Conservation (phyloP, 2,329 filamentous ascomycete species). For the Aspergillus sp. region DNA sequence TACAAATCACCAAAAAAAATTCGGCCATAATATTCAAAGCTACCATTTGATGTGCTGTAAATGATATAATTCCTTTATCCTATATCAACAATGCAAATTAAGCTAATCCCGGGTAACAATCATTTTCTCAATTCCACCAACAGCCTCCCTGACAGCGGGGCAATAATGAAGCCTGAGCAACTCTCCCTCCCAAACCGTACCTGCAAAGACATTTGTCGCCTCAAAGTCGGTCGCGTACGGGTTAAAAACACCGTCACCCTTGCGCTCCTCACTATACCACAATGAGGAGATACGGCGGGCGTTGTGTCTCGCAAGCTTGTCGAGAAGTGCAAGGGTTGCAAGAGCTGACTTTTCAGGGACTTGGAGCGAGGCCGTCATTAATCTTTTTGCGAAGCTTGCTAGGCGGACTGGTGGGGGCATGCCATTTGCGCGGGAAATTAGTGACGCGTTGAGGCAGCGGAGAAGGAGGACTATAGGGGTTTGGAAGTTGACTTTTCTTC, state of each 20-base stretch:
- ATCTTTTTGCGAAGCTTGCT: slow-evolving; percentile 90
- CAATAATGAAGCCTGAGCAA: slow-evolving; percentile 81
- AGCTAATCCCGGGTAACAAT: slow-evolving; percentile 39
- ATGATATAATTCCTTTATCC: background rate
- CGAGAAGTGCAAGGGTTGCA: slow-evolving; percentile 75
- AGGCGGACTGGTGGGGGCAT: slow-evolving; percentile 77
- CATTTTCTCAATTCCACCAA: slow-evolving; percentile 68
- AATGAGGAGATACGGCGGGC: slow-evolving; percentile 78
- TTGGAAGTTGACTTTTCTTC: slow-evolving; percentile 85
- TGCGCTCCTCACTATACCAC: slow-evolving; percentile 92
- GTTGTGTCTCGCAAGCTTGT: slow-evolving; percentile 77
- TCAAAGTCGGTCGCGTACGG: slow-evolving; percentile 72
- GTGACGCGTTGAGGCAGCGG: slow-evolving; percentile 76
- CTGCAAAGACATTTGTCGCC: slow-evolving; percentile 84
- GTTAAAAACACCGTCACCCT: slow-evolving; percentile 85
- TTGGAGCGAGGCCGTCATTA: slow-evolving; percentile 78
- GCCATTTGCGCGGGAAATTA: slow-evolving; percentile 74
- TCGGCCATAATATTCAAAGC: background rate
- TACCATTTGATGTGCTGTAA: background rate
- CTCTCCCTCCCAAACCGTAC: slow-evolving; percentile 92
- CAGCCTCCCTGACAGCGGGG: slow-evolving; percentile 76
- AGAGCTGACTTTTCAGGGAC: slow-evolving; percentile 85
- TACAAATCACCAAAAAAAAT: slow-evolving; percentile 1
- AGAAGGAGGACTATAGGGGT: slow-evolving; percentile 92
- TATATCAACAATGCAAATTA: background rate